Evolutionary conservation across 108 stramenopile genomes (phyloP).

Genomic region (Cyclotella cryptica): DNA sequence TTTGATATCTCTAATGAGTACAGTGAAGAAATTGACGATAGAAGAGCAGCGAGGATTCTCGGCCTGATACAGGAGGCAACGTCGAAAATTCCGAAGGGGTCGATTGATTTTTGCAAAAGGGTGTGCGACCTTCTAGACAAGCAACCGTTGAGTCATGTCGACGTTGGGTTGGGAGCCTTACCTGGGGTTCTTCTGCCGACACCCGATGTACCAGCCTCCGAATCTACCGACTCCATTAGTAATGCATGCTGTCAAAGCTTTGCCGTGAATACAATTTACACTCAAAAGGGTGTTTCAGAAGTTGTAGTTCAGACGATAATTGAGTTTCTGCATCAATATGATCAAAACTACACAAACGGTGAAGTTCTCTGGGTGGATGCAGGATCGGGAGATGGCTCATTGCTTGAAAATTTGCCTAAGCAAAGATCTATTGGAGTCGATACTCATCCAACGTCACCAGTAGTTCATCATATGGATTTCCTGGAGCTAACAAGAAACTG

Average conservation of each 20-base stretch:
- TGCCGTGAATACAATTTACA: conserved; percentile 58
- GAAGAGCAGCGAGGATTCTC: background rate
- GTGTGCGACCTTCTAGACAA: conserved; percentile 6
- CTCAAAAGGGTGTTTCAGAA: conserved; percentile 30
- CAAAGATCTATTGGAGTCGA: conserved; percentile 46
- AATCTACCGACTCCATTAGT: background rate
- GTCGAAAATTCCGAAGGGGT: conserved; percentile 1
- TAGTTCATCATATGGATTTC: conserved; percentile 31
- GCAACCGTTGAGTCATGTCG: conserved; percentile 4
- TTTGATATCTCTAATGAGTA: conserved; percentile 1
- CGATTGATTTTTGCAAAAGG: background rate
- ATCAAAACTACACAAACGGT: background rate
- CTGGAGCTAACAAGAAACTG: conserved; percentile 27
- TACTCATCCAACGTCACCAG: conserved; percentile 23
- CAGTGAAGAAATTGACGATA: background rate
- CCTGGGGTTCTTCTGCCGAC: conserved; percentile 51
- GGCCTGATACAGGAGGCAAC: background rate
- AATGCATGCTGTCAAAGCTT: conserved; percentile 9
- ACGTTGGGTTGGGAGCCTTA: conserved; percentile 42
- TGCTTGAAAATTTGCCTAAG: conserved; percentile 42
- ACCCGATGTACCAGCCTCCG: conserved; percentile 15
- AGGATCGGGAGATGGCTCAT: conserved; percentile 52
- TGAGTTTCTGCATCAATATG: conserved; percentile 24
- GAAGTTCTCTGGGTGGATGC: conserved; percentile 56
- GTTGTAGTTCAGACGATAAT: conserved; percentile 33